Conservation (phyloP, 2,329 filamentous ascomycete species). For the Penicillium olsonii region DNA sequence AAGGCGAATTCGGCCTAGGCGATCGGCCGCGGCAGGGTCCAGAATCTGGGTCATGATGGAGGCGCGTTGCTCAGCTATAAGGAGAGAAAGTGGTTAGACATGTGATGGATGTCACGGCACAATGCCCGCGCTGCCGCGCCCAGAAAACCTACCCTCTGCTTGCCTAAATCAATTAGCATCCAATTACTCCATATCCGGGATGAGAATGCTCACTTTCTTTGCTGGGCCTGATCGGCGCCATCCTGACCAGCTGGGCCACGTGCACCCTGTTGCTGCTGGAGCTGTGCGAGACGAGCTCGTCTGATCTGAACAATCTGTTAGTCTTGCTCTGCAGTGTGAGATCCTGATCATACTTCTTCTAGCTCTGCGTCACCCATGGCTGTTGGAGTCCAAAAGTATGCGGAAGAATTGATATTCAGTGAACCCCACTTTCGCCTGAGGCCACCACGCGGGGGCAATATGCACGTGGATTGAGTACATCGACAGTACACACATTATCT, state of each 20-base stretch:
- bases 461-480: background rate
- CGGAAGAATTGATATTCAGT: slow-evolving; percentile 16
- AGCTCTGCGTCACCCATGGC: slow-evolving; percentile 67
- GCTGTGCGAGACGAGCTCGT: slow-evolving; percentile 87
- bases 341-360: slow-evolving; percentile 54
- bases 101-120: background rate
- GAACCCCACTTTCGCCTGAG: slow-evolving; percentile 27
- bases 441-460: slow-evolving; percentile 18
- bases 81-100: slow-evolving; percentile 7
- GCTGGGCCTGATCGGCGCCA: slow-evolving; percentile 57
- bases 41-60: slow-evolving; percentile 86
- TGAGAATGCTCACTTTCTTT: slow-evolving; percentile 59
- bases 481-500: background rate
- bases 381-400: background rate
- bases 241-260: slow-evolving; percentile 52
- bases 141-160: slow-evolving; percentile 33
- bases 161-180: slow-evolving; percentile 24
- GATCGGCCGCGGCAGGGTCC: slow-evolving; percentile 88
- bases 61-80: slow-evolving; percentile 35
- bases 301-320: slow-evolving; percentile 64
- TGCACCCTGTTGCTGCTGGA: slow-evolving; percentile 74
- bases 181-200: background rate
- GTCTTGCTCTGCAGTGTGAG: background rate
- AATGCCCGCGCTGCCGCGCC: background rate
- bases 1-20: slow-evolving; percentile 88